phyloP scores from a whole-genome alignment of 2,329 filamentous ascomycete species.

The Xylariaceae sp. region DNA sequence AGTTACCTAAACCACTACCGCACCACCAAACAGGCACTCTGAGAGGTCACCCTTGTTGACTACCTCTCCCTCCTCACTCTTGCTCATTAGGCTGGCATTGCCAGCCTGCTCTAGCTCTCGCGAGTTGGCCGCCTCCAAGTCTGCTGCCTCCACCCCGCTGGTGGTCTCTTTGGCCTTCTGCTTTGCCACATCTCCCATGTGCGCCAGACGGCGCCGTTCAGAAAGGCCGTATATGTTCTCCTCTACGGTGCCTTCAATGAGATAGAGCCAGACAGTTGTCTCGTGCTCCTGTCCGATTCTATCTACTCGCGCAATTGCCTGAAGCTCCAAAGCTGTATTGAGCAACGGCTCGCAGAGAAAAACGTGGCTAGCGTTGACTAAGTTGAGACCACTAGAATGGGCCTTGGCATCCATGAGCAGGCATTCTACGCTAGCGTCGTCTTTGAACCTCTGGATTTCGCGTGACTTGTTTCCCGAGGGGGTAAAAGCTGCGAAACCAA shows the following conservation, averaged over 20 bases:
- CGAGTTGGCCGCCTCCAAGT: conserved; percentile 83
- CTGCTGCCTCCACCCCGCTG: conserved; percentile 57
- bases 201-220: conserved; percentile 76
- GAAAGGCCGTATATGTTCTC: conserved; percentile 90
- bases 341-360: conserved; percentile 94
- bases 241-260: conserved; percentile 90
- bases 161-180: conserved; percentile 49
- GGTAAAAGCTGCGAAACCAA: conserved; percentile 76
- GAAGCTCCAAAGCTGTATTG: conserved; percentile 91
- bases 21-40: conserved; percentile 82
- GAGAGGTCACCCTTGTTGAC: conserved; percentile 82
- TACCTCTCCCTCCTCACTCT: conserved; percentile 76
- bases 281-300: conserved; percentile 87
- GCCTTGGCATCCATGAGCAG: conserved; percentile 90
- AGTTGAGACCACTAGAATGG: conserved; percentile 86
- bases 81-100: conserved; percentile 73
- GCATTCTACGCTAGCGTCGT: conserved; percentile 75
- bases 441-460: conserved; percentile 79
- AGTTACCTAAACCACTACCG: conserved; percentile 42
- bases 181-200: conserved; percentile 64
- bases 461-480: conserved; percentile 49
- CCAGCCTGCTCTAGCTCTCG: conserved; percentile 79
- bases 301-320: conserved; percentile 94
- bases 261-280: conserved; percentile 95
- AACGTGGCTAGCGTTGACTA: conserved; percentile 92